Evolutionary conservation across 78 protist genomes (phyloP), one percentile per base, ranked within the genome.

Genomic region (Reticulomyxa filosa): DNA sequence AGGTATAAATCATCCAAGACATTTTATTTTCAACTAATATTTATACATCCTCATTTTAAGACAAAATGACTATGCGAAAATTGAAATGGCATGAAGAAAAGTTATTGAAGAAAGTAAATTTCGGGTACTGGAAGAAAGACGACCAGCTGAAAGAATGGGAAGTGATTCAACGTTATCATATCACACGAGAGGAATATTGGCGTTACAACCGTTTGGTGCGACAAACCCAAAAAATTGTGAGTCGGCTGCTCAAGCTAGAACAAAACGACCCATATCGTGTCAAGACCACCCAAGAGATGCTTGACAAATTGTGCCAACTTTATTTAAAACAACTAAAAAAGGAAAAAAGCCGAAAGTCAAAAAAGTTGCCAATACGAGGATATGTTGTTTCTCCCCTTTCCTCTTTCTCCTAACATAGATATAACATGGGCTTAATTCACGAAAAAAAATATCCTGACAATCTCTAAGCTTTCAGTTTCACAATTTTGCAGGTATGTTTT

Each of bases 41-140:
- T n/a, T n/a, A n/a, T n/a, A n/a, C n/a, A n/a, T n/a, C n/a, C n/a
- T n/a, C n/a, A n/a, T n/a, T n/a, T n/a, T n/a, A n/a, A n/a, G n/a
- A n/a, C n/a, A 42, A 20, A 61, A 38, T n/a, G 68, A 74, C 53
- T 35, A n/a, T 75, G 53, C 59, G 90, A 7, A 38, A 69, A 39
- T 69, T 84, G 52, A 80, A 77, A 69, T 34, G 56, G 61, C 88
- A 79, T 38, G 93, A 87, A 79, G 46, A 69, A 69, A 78, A 76
- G 73, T 73, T 87, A 26, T 87, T 87, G 50, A 78, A 73, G 77
- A 78, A 80, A 71, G 65, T 59, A 59, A 78, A 82, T 70, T 85
- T 85, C 46, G 7, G 70, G 4, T 46, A 74, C n/a, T 85, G 84
- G 84, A 72, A 80, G 62, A 3, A 25, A 4, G 86, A 76, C 25